Evolutionary conservation across 805 yeast genomes (phyloP).

Genomic region (Starmerella stellata): DNA sequence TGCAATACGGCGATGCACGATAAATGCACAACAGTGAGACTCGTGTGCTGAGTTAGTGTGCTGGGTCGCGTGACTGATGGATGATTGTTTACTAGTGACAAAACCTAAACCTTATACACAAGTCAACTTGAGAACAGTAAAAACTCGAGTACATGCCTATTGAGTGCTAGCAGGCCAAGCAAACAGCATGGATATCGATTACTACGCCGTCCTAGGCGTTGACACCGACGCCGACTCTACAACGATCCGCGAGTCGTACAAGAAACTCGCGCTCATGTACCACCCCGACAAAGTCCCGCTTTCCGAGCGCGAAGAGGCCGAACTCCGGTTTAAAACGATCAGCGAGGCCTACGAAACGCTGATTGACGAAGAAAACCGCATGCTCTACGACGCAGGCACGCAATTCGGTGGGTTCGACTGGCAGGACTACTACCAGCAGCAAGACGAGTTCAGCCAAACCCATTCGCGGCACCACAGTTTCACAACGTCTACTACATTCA

Average conservation of each 20-base stretch:
- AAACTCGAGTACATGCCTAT: too few relatives aligned
- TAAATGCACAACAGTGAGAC: too few relatives aligned
- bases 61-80: too few relatives aligned
- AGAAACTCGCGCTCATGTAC: conserved; percentile 59
- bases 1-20: too few relatives aligned
- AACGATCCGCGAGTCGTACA: conserved; percentile 71
- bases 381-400: conserved; percentile 22
- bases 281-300: conserved; percentile 82
- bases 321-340: conserved; percentile 62
- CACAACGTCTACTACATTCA: conserved; percentile 14
- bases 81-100: too few relatives aligned
- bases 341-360: conserved; percentile 72
- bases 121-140: too few relatives aligned
- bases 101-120: too few relatives aligned
- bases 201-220: conserved; percentile 55
- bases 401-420: conserved; percentile 23
- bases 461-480: conserved; percentile 3
- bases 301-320: conserved; percentile 51
- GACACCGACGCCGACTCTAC: conserved; percentile 41
- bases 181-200: conserved; percentile 16
- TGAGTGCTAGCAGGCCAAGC: too few relatives aligned
- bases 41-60: too few relatives aligned
- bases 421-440: conserved; percentile 21
- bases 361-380: conserved; percentile 35
- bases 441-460: conserved; percentile 1